Conservation (phyloP, 805 yeast genomes). For the Torulaspora microellipsoides region DNA sequence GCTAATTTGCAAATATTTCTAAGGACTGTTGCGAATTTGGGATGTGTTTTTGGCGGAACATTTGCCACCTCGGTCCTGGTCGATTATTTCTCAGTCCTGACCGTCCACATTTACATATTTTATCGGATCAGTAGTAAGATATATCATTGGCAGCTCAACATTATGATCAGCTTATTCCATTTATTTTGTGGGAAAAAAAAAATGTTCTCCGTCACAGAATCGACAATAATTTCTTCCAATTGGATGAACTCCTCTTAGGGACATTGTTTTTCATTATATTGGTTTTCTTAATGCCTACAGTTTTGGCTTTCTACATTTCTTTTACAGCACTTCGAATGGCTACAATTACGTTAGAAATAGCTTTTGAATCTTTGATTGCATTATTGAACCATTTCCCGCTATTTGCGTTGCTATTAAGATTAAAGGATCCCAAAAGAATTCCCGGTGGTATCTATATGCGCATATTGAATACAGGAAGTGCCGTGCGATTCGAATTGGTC, state of each 20-base stretch:
- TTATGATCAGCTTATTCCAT: constrained; percentile 69
- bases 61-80: constrained; percentile 60
- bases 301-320: constrained; percentile 72
- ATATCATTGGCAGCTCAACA: constrained; percentile 67
- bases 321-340: constrained; percentile 59
- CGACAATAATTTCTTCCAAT: constrained; percentile 76
- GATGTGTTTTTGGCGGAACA: constrained; percentile 59
- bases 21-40: constrained; percentile 35
- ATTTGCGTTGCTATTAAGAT: constrained; percentile 70
- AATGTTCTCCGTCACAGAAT: constrained; percentile 80
- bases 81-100: constrained; percentile 58
- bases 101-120: constrained; percentile 71
- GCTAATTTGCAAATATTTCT: constrained; percentile 31
- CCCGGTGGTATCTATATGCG: constrained; percentile 53
- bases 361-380: constrained; percentile 57
- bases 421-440: constrained; percentile 70
- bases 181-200: constrained; percentile 86
- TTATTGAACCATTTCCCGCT: constrained; percentile 79
- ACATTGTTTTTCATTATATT: constrained; percentile 80
- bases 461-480: constrained; percentile 13
- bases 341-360: constrained; percentile 45
- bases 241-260: constrained; percentile 84
- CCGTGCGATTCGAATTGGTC: constrained; percentile 28
- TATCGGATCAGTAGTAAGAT: constrained; percentile 75
- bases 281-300: constrained; percentile 79